A percentile compares a stretch with the other conserved stretches of the same genome.
These are phyloP conservation scores for Leccinum glutinopallens DNA, from an alignment of 1,284 basidiomycete genomes.

Conservation along the genomic window DNA sequence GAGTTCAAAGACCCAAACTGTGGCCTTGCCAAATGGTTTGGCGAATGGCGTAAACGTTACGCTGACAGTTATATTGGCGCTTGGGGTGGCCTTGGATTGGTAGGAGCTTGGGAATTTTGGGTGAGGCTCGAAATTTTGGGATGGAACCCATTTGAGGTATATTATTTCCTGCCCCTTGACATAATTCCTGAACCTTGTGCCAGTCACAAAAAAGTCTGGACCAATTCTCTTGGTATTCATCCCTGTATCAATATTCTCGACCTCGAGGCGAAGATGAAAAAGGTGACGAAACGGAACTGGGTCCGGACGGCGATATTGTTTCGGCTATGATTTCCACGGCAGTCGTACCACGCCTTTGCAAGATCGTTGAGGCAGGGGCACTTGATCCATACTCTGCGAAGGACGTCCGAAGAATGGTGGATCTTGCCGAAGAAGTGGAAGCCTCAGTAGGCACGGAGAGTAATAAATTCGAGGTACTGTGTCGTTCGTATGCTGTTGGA, in stretches of 20 bases:
- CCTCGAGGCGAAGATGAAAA: slow-evolving; percentile 50
- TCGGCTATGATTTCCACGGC: slow-evolving; percentile 86
- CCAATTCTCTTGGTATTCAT: slow-evolving; percentile 81
- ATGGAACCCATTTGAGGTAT: slow-evolving; percentile 86
- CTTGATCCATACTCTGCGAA: slow-evolving; percentile 82
- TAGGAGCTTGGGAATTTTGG: slow-evolving; percentile 97
- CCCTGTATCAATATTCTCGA: slow-evolving; percentile 78
- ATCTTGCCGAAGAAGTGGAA: slow-evolving; percentile 82
- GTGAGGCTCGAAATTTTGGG: slow-evolving; percentile 81
- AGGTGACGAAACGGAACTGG: slow-evolving; percentile 57
- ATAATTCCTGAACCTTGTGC: slow-evolving; percentile 12
- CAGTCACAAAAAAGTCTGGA: slow-evolving; percentile 66
- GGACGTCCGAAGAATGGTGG: slow-evolving; percentile 65
- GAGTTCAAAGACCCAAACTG: slow-evolving; percentile 85
- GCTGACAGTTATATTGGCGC: slow-evolving; percentile 85
- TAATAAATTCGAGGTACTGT: slow-evolving; percentile 68
- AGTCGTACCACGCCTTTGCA: slow-evolving; percentile 76
- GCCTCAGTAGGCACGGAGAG: slow-evolving; percentile 70
- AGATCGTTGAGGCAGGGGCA: slow-evolving; percentile 70
- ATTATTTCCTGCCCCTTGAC: slow-evolving; percentile 26
- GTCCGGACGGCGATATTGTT: slow-evolving; percentile 86
- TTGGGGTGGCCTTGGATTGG: slow-evolving; percentile 87
- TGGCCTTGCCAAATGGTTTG: slow-evolving; percentile 74
- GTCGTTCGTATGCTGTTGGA: slow-evolving; percentile 4
- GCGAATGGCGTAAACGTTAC: slow-evolving; percentile 76